These are phyloP conservation scores for Warburgia ugandensis DNA, from an alignment of 164 flowering plant genomes.

Conservation along the genomic window DNA sequence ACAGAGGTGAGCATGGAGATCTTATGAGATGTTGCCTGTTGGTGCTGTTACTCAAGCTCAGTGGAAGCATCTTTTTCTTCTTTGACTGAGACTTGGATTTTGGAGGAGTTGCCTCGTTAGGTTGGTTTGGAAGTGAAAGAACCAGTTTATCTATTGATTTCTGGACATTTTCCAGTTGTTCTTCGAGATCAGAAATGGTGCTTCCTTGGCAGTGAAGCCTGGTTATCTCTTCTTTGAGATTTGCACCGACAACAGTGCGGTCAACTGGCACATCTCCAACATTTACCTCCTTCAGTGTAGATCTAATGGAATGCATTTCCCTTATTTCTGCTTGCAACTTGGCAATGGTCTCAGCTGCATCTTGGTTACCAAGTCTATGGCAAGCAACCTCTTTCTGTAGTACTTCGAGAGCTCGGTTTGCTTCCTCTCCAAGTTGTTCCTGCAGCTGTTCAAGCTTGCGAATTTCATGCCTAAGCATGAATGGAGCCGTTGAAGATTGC, in stretches of 20 bases:
- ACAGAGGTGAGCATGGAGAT: constrained; percentile 83
- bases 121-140: constrained; percentile 63
- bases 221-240: constrained; percentile 90
- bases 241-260: constrained; percentile 74
- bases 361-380: constrained; percentile 91
- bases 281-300: constrained; percentile 37
- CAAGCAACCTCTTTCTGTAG: constrained; percentile 93
- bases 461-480: constrained; percentile 86
- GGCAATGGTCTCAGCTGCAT: constrained; percentile 93
- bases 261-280: constrained; percentile 38
- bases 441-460: constrained; percentile 93
- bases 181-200: constrained; percentile 84
- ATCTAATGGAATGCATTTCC: constrained; percentile 54
- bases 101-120: constrained; percentile 28
- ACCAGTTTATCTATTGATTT: constrained; percentile 88
- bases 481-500: constrained; percentile 87
- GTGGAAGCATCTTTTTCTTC: constrained; percentile 74
- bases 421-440: constrained; percentile 95
- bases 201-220: constrained; percentile 93
- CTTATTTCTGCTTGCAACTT: constrained; percentile 85
- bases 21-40: constrained; percentile 55
- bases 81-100: constrained; percentile 43
- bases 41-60: constrained; percentile 51
- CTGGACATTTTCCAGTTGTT: constrained; percentile 94
- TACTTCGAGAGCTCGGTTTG: constrained; percentile 86